Evolutionary conservation across 192 early-diverging fungal genomes (phyloP).

Genomic region (Coemansia sp.): DNA sequence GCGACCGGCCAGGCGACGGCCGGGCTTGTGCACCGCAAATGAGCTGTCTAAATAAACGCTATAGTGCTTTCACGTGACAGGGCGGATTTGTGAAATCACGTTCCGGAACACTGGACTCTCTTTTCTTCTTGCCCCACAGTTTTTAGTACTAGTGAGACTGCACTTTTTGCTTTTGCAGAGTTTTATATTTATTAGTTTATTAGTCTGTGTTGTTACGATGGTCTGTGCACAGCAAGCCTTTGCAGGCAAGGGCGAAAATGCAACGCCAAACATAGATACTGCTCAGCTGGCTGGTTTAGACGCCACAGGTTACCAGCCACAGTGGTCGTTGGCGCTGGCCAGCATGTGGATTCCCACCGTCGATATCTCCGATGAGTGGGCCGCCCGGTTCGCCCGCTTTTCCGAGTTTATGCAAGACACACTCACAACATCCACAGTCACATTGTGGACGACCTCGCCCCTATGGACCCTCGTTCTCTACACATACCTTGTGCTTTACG

Average conservation of each 20-base stretch:
- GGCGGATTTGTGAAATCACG: background rate
- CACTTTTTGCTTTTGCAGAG: background rate
- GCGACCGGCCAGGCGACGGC: conserved; percentile 41
- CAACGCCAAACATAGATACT: background rate
- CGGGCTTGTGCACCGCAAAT: conserved; percentile 23
- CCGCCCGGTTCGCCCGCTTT: conserved; percentile 13
- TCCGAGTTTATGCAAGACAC: conserved; percentile 27
- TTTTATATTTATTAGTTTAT: background rate
- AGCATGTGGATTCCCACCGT: conserved; percentile 11
- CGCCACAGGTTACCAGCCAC: background rate
- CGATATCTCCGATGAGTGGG: conserved; percentile 26
- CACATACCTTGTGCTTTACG: conserved; percentile 59
- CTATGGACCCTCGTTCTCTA: conserved; percentile 56
- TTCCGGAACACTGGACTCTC: background rate
- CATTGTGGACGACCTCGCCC: conserved; percentile 40
- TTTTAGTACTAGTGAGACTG: background rate
- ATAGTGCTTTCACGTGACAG: conserved; percentile 11
- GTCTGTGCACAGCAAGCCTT: background rate
- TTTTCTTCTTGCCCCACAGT: background rate
- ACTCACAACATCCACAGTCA: conserved; percentile 44
- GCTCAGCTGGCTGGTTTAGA: background rate
- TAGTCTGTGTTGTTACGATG: background rate
- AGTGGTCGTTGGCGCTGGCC: conserved; percentile 11
- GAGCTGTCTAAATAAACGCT: background rate
- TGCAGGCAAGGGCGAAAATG: background rate